Base-by-base conservation (phyloP, 768 basidiomycete species). In the Termitomyces sp. region DNA sequence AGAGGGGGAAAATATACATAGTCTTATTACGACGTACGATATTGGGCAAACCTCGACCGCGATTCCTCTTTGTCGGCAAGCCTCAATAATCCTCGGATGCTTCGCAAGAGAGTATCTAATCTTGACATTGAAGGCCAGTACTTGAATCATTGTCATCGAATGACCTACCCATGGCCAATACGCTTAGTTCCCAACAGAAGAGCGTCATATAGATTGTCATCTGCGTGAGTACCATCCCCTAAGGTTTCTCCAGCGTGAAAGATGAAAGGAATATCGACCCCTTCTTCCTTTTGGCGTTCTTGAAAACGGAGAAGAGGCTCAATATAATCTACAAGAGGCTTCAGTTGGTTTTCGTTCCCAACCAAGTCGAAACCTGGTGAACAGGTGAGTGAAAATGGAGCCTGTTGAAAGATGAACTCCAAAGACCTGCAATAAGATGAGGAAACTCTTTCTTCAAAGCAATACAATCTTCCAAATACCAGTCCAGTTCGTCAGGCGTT, bases 201-300 rank as follows among this genome's bases (percentile, higher is more conserved):
- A 6, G 90, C 89, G 66, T 92, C 90, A 62, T 87, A 91, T 30
- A 92, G 69, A 65, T 92, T 92, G 51, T 77, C 68, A 58, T 92
- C 90, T 20, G 85, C 84, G 20, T 75, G 70, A 3, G 81, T 82
- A 6, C 90, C 90, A 66, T 92, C 90, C 5, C 88, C 87, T 22
- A 87, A 76, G 0, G 90, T 92, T 71, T 92, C 90, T 20, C 90
- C 90, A 0, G 87, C 88, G 63, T 92, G 90, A 63, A 90, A 84
- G 48, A 91, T 78, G 69, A 89, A 90, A 0, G 90, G 90, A 26
- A 91, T 82, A 32, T 85, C 79, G 1, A 92, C 62, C 0, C 81
- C 77, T 46, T 79, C 73, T 58, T 84, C 80, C 52, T 81, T 74
- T 63, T 82, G 79, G 26, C 81, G 79, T 49, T 78, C 70, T 32